Base-by-base conservation (phyloP, 805 yeast species). In the Danielia oregonensis region DNA sequence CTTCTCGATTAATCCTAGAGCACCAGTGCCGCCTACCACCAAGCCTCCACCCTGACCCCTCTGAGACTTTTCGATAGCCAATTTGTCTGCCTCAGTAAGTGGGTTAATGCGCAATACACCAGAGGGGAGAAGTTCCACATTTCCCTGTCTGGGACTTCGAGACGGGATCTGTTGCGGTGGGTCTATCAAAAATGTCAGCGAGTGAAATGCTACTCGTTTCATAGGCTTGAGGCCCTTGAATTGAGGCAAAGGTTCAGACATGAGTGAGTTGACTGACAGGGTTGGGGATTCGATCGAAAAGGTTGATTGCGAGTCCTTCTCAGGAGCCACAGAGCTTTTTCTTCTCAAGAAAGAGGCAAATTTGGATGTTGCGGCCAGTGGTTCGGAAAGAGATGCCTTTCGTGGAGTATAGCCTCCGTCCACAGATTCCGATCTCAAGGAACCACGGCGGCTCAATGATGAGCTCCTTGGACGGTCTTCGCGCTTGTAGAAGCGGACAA, bases 141-240 rank as follows among this genome's bases (percentile, higher is more conserved):
- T 82, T 6, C 97, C 96, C 47, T 73, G 71, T 44, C 81, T 70
- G 5, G 97, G 96, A 40, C 71, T 73, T 51, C 95, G 65, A 2
- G 95, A 83, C 2, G 97, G 97, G 41, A 89, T 84, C 54, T 88
- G 96, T 52, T 89, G 97, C 2, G 69, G 69, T 2, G 97, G 97
- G 35, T 67, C 71, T 13, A 67, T 64, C 25, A 63, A 51, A 36
- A 67, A 67, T 1, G 71, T 65, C 25, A 60, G 55, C 23, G 64
- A 56, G 41, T 66, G 71, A 36, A 67, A 67, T 3, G 70, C 70
- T 8, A 67, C 72, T 26, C 69, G 46, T 48, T 63, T 65, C 30
- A 67, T 44, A 3, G 70, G 68, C 34, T 56, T 63, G 33, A 61
- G 40, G 24, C 51, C 51, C 26, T 52, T 45, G 32, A 60, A 60